These are phyloP conservation scores for Sugiyamaella floridensis DNA, from an alignment of 805 yeast genomes.

Conservation along the genomic window DNA sequence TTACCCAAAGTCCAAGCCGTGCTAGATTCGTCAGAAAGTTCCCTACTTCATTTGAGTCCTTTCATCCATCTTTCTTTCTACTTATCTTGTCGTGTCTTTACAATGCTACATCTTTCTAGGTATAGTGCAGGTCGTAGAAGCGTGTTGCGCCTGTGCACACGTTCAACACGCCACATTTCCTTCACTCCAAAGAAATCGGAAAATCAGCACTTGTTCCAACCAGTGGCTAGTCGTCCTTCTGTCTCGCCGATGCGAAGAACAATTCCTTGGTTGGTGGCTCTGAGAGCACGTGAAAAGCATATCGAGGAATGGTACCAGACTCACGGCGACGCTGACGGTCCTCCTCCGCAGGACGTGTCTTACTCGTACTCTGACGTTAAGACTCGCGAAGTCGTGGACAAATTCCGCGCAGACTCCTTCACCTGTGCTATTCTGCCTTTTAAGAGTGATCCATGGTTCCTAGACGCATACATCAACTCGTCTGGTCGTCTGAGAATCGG, in stretches of 20 bases:
- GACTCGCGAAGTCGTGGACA: slow-evolving; percentile 62
- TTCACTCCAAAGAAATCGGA: slow-evolving; percentile 1
- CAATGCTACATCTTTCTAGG: no score
- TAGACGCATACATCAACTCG: slow-evolving; percentile 84
- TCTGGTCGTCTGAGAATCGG: slow-evolving; percentile 90
- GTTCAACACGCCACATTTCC: neutral
- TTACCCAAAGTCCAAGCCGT: neutral
- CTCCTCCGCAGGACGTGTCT: slow-evolving; percentile 29
- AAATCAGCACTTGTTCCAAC: slow-evolving; percentile 27
- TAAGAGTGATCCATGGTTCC: slow-evolving; percentile 70
- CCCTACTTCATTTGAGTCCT: neutral
- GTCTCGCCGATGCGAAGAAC: slow-evolving; percentile 35
- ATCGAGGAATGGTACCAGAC: slow-evolving; percentile 59
- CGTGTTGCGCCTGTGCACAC: neutral
- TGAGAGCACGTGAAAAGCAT: slow-evolving; percentile 64
- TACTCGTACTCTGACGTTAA: slow-evolving; percentile 63
- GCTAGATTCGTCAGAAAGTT: neutral
- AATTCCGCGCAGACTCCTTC: slow-evolving; percentile 66
- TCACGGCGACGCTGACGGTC: slow-evolving; percentile 43
- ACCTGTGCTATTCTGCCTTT: slow-evolving; percentile 56
- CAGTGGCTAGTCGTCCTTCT: slow-evolving; percentile 26
- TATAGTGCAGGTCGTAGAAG: no score
- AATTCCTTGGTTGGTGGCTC: slow-evolving; percentile 84
- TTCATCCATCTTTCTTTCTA: no score
- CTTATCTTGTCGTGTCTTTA: no score